phyloP scores from a whole-genome alignment of 2,329 filamentous ascomycete genomes.

The Mariannaea sp. region DNA sequence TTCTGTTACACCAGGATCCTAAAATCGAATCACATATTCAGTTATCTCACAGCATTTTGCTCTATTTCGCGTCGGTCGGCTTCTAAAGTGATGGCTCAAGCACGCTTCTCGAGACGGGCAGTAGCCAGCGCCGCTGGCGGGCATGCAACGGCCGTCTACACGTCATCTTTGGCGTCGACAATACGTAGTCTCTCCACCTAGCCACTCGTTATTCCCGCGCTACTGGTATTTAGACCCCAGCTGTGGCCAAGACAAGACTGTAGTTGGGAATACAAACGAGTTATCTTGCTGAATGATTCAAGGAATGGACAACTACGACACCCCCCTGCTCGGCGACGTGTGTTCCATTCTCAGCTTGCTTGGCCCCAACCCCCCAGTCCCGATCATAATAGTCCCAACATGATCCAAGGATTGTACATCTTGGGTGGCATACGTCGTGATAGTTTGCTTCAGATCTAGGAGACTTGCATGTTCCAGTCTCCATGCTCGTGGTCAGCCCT shows the following conservation, averaged over 20 bases:
- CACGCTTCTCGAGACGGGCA: constrained; percentile 23
- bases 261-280: constrained; percentile 19
- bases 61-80: constrained; percentile 6
- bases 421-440: constrained; percentile 17
- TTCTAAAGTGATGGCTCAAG: constrained; percentile 4
- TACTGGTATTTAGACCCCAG: constrained; percentile 14
- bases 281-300: constrained; percentile 24
- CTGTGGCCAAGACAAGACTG: constrained; percentile 14
- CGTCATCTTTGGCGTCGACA: constrained; percentile 27
- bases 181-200: constrained; percentile 34
- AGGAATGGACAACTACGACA: constrained; percentile 3
- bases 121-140: constrained; percentile 18
- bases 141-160: constrained; percentile 23
- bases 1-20: constrained; percentile 21
- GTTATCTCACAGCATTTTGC: constrained; percentile 26
- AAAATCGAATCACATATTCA: constrained; percentile 29
- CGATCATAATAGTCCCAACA: constrained; percentile 5
- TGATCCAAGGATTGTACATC: constrained; percentile 12
- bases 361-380: constrained; percentile 1
- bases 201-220: constrained; percentile 24
- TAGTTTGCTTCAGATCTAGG: constrained; percentile 19
- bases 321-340: constrained; percentile 14
- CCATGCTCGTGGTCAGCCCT: constrained; percentile 20
- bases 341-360: constrained; percentile 15
- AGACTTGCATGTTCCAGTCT: constrained; percentile 23